Evolutionary conservation across 768 basidiomycete genomes (phyloP), one percentile per base, ranked within the genome.

Genomic region (Termitomyces sp.): DNA sequence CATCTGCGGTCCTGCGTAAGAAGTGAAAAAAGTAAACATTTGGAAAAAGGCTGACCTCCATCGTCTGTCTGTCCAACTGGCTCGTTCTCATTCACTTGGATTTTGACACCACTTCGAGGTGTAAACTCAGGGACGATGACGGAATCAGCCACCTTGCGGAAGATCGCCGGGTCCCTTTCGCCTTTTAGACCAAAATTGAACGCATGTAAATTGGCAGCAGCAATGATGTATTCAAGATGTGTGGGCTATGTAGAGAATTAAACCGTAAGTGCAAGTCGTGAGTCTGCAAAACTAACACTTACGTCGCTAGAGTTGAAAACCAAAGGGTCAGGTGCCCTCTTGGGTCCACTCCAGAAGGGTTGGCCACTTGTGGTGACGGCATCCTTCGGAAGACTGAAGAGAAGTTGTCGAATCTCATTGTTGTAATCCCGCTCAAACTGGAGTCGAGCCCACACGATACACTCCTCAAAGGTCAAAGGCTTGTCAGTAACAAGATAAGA

Each of bases 261-360:
- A 16, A 20, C 42, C 26, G 30, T 47, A 56, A 22, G 55, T 57
- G 54, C 53, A 20, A 47, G 42, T 26, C 30, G 12, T 28, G 32
- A 28, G 49, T 53, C 5, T 22, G 62, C 10, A 42, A 6, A 36
- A 35, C 42, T 43, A 22, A 7, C 6, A 53, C 90, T 72, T 67
- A 98, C 96, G 67, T 98, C 87, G 63, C 80, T 87, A 10, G 92
- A 83, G 73, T 94, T 80, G 74, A 98, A 99, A 6, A 77, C 77
- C 61, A 99, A 76, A 28, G 96, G 79, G 50, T 98, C 94, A 13
- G 97, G 97, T 7, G 95, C 96, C 59, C 97, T 85, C 78, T 99
- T 99, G 2, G 97, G 97, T 20, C 95, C 94, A 65, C 93, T 95
- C 97, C 97, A 99, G 82, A 99, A 99, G 12, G 94, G 95, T 64